Base-by-base conservation (phyloP, 192 early-diverging fungal species). In the Backusella sp. region DNA sequence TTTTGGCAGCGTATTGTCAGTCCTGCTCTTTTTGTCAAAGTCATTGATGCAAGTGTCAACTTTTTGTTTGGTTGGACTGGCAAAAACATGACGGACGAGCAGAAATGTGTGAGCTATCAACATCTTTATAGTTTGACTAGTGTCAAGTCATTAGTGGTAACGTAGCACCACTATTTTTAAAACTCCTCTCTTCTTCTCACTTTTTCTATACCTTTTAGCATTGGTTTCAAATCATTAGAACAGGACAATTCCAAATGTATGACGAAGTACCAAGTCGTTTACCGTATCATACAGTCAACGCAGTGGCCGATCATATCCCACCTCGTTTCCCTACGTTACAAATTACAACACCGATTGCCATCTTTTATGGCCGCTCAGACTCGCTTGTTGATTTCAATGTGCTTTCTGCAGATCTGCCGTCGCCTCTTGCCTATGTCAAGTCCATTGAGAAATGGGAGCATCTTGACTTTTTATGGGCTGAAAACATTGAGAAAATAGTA, bases 201-300 rank as follows among this genome's bases (percentile, higher is more conserved):
- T 56, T 56, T 0, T n/a, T 23, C 0, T 28, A 28, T 28, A 28
- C n/a, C 6, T 11, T 59, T 2, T 52, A 89, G 87, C 96, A 96
- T 79, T 96, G 95, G 95, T 96, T 98, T 84, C 96, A 98, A 85
- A 98, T 98, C 73, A 96, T 98, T 62, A 83, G 94, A 28, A 91
- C 91, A 23, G 90, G 91, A 11, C 86, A 86, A 34, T 92, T 98
- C 44, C 96, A 97, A 75, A 96, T 96, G 95, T 98, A 95, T 76
- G 96, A 98, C 75, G 96, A 98, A 32, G 85, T 90, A 6, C 92
- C 94, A 65, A 85, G 80, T 77, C 82, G 85, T 41, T 74, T 91
- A 26, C 85, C 90, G 2, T 88, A 81, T 17, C 80, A 82, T 4
- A 83, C 83, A 3, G 52, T 80, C 3, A 87, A 79, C 11, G 80